Conservation (phyloP, 768 basidiomycete genomes). For the Boletus sp. region DNA sequence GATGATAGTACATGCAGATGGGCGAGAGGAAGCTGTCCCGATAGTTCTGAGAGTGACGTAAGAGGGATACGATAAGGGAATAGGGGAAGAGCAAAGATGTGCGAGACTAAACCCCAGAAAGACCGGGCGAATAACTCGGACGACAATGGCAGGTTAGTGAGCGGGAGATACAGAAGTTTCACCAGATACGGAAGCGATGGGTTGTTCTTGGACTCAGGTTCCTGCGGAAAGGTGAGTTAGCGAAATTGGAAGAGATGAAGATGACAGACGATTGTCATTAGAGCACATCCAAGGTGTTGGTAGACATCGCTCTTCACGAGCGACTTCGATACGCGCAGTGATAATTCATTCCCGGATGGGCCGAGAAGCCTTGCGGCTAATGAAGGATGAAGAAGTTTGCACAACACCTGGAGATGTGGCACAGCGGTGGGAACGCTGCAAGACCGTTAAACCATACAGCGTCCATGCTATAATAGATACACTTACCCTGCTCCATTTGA, state of each 20-base stretch:
- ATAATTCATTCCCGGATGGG: constrained; percentile 29
- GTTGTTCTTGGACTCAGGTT: constrained; percentile 50
- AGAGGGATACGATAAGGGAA: constrained; percentile 75
- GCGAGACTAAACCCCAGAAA: constrained; percentile 42
- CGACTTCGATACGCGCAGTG: constrained; percentile 40
- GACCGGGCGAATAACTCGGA: constrained; percentile 26
- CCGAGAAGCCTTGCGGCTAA: constrained; percentile 18
- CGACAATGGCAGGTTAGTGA: constrained; percentile 31
- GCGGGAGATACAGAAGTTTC: constrained; percentile 25
- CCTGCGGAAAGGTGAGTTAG: constrained; percentile 36
- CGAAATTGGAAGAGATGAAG: neutral
- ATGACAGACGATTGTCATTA: constrained; percentile 46
- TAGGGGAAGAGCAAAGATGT: constrained; percentile 69
- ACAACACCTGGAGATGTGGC: constrained; percentile 48
- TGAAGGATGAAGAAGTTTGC: constrained; percentile 38
- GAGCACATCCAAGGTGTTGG: constrained; percentile 15
- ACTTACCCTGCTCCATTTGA: constrained; percentile 51
- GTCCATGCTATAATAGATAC: neutral
- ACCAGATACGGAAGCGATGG: constrained; percentile 29
- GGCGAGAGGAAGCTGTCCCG: constrained; percentile 58
- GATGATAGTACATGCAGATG: constrained; percentile 34
- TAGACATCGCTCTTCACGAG: constrained; percentile 50
- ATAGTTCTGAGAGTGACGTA: constrained; percentile 58
- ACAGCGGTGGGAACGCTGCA: constrained; percentile 47
- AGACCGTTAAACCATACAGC: neutral